A percentile compares a stretch with the other conserved stretches of the same genome.
These are phyloP conservation scores for Ascomycota sp. DNA, from an alignment of 2,329 filamentous ascomycete species.

Conservation along the genomic window DNA sequence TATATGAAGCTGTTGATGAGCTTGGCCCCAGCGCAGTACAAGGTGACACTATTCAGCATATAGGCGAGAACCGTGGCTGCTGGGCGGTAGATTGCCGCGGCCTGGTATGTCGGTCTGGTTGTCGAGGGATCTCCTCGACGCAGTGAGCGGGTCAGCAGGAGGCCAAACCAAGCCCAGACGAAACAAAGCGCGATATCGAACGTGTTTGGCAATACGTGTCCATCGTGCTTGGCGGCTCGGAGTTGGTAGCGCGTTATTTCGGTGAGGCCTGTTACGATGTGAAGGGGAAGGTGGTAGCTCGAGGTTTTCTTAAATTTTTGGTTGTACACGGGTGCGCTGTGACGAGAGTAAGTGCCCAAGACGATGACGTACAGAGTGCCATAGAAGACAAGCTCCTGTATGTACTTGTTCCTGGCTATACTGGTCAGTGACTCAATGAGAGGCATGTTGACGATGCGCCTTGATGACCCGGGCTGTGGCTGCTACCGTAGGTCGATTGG, in stretches of 20 bases:
- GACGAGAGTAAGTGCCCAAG: not conserved
- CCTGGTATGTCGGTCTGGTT: constrained; percentile 1
- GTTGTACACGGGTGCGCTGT: not conserved
- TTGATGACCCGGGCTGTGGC: not conserved
- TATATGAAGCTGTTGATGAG: constrained; percentile 1
- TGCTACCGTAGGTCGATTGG: not conserved
- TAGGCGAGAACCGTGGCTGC: not conserved
- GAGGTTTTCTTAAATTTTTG: constrained; percentile 1
- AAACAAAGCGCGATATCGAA: not conserved
- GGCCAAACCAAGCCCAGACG: constrained; percentile 1
- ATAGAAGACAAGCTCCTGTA: not conserved
- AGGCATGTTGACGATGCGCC: not conserved
- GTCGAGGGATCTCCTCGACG: constrained; percentile 1
- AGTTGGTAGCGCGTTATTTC: constrained; percentile 1
- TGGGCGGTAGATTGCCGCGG: not conserved
- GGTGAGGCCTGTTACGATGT: constrained; percentile 1
- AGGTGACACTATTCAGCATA: not conserved
- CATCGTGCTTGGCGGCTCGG: not conserved
- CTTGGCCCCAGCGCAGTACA: not conserved
- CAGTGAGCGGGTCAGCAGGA: not conserved
- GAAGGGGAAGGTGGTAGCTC: not conserved
- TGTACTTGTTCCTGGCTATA: not conserved
- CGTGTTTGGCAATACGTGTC: not conserved
- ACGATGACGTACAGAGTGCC: not conserved
- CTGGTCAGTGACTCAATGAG: not conserved